Percentiles rank a stretch among this genome's conserved stretches.
Evolutionary conservation across 192 early-diverging fungal genomes (phyloP).

Genomic region (Backusella tarrabulga): DNA sequence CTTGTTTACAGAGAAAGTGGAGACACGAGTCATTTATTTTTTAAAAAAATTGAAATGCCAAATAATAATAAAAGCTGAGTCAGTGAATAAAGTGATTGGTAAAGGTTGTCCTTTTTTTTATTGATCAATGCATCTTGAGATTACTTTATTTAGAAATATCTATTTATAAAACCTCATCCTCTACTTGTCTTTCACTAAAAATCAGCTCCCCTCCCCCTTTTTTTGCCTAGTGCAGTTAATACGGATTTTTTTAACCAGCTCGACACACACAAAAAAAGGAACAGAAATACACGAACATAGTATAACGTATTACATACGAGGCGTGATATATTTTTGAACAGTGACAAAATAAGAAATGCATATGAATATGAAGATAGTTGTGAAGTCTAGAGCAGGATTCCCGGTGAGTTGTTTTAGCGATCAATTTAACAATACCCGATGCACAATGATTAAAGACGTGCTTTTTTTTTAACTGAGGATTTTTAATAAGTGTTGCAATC

Average conservation of each 20-base stretch:
- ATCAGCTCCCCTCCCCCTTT: background rate
- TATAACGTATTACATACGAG: too few relatives aligned
- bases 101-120: background rate
- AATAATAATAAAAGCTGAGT: conserved; percentile 1
- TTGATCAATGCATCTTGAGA: background rate
- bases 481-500: background rate
- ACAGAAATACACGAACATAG: background rate
- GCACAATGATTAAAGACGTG: background rate
- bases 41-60: background rate
- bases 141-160: conserved; percentile 9
- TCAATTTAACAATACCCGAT: conserved; percentile 8
- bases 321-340: too few relatives aligned
- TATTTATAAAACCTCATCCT: background rate
- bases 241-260: background rate
- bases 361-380: background rate
- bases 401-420: background rate
- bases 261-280: background rate
- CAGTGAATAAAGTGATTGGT: conserved; percentile 1
- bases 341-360: background rate
- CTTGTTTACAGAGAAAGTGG: background rate
- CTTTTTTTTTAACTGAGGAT: background rate
- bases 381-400: background rate
- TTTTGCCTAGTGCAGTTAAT: background rate
- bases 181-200: background rate
- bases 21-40: background rate